phyloP scores from a whole-genome alignment of 1,284 basidiomycete genomes.

The Testicularia cyperi region DNA sequence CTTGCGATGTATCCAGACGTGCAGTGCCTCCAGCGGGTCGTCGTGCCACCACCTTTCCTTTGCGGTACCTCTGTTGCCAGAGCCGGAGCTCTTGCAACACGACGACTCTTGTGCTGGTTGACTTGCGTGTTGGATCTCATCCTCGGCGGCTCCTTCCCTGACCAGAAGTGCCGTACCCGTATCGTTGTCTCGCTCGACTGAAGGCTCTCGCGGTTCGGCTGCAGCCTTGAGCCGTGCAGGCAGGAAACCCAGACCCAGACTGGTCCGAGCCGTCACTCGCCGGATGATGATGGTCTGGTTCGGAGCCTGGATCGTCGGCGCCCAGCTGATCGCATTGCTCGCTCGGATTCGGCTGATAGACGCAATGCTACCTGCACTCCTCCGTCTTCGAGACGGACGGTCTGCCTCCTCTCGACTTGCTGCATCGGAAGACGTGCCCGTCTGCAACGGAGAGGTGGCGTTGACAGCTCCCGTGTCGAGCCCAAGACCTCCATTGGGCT shows the following conservation, averaged over 20 bases:
- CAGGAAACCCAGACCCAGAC: conserved; percentile 24
- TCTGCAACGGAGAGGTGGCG: conserved; percentile 7
- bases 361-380: neutral
- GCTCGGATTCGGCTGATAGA: neutral
- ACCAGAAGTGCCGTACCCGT: conserved; percentile 1
- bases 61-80: neutral
- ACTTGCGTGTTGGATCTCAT: neutral
- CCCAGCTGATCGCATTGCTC: conserved; percentile 10
- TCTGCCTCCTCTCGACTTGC: no score
- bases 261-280: conserved; percentile 22
- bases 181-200: conserved; percentile 8
- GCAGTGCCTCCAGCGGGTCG: conserved; percentile 31
- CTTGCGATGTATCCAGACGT: conserved; percentile 25
- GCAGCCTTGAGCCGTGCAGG: conserved; percentile 20
- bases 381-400: conserved; percentile 1
- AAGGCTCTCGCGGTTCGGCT: conserved; percentile 34
- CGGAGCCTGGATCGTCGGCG: conserved; percentile 8
- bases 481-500: conserved; percentile 4
- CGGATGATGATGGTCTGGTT: conserved; percentile 41
- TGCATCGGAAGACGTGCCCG: no score
- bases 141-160: neutral
- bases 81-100: neutral
- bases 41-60: conserved; percentile 9
- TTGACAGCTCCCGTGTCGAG: conserved; percentile 15
- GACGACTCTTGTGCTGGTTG: neutral